Evolutionary conservation across 1,284 basidiomycete genomes (phyloP).

Genomic region (Sanguinoderma infundibulare): DNA sequence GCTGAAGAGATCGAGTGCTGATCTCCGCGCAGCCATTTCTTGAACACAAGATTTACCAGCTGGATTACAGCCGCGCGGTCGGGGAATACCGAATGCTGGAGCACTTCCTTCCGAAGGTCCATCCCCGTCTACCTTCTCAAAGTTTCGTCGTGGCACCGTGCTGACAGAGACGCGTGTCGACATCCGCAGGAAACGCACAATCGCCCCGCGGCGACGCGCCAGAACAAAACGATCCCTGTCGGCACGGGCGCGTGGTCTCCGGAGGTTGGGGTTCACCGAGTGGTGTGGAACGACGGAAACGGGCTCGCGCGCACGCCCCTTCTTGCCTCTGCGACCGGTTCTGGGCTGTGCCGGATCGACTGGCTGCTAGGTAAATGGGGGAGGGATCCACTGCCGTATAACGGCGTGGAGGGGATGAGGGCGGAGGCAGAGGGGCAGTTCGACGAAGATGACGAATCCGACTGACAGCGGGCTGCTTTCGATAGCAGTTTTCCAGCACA

Average conservation of each 20-base stretch:
- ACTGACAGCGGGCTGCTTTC: constrained; percentile 4
- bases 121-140: constrained; percentile 12
- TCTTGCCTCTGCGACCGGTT: constrained; percentile 78
- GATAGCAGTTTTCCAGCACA: background rate
- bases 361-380: constrained; percentile 72
- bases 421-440: constrained; percentile 39
- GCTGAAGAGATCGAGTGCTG: background rate
- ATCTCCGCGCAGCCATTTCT: constrained; percentile 64
- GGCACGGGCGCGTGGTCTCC: constrained; percentile 76
- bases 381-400: constrained; percentile 65
- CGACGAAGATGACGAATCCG: constrained; percentile 40
- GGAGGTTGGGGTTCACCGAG: constrained; percentile 76
- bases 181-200: constrained; percentile 63
- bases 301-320: constrained; percentile 70
- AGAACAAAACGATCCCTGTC: constrained; percentile 34
- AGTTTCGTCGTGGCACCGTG: background rate
- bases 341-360: constrained; percentile 87
- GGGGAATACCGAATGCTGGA: constrained; percentile 86
- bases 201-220: constrained; percentile 46
- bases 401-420: constrained; percentile 50
- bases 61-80: constrained; percentile 80
- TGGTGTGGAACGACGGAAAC: constrained; percentile 78
- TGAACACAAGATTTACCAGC: constrained; percentile 79
- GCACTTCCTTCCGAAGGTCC: constrained; percentile 75
- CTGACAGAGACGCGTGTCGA: background rate